phyloP scores from a whole-genome alignment of 2,329 filamentous ascomycete species.

The Trichoderma sp. region DNA sequence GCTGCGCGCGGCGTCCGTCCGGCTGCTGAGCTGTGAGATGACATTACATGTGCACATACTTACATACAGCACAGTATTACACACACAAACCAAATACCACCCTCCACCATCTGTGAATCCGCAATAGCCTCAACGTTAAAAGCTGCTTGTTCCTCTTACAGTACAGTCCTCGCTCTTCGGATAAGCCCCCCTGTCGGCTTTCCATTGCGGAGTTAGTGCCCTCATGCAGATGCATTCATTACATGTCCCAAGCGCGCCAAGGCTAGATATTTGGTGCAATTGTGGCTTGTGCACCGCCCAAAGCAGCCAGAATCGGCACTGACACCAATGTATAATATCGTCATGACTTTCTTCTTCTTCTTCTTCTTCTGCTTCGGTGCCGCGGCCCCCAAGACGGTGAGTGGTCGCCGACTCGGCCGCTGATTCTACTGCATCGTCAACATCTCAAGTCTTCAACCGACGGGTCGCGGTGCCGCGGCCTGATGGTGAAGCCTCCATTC shows the following conservation, averaged over 20 bases:
- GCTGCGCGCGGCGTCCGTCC: not conserved
- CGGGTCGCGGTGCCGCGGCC: not conserved
- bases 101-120: not conserved
- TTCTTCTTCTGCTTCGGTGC: not conserved
- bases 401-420: not conserved
- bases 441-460: not conserved
- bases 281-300: slow-evolving; percentile 17
- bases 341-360: slow-evolving; percentile 3
- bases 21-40: not conserved
- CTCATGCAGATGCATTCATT: slow-evolving; percentile 3
- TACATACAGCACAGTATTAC: not conserved
- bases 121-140: slow-evolving; percentile 8
- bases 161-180: not conserved
- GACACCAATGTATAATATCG: slow-evolving; percentile 18
- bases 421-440: no score
- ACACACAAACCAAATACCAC: not conserved
- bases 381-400: not conserved
- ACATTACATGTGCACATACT: not conserved
- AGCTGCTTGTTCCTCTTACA: not conserved
- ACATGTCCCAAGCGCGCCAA: slow-evolving; percentile 5
- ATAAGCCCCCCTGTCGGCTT: not conserved
- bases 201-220: not conserved
- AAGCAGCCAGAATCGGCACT: slow-evolving; percentile 8
- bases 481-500: not conserved
- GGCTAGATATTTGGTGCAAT: slow-evolving; percentile 3